Percentiles rank a stretch among this genome's conserved stretches.
phyloP scores from a whole-genome alignment of 768 basidiomycete species.

The Trametes punicea region DNA sequence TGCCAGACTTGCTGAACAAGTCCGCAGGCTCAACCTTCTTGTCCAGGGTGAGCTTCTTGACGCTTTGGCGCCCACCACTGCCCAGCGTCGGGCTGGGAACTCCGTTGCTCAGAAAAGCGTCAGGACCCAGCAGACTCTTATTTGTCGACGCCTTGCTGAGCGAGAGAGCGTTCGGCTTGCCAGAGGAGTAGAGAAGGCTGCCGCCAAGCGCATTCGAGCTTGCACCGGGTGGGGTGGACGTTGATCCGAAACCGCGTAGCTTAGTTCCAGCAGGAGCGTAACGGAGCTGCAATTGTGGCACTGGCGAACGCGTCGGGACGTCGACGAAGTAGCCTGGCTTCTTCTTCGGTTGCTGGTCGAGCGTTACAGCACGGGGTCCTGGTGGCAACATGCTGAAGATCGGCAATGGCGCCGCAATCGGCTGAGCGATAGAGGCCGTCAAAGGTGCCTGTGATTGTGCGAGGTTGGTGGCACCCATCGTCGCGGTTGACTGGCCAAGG shows the following conservation, averaged over 20 bases:
- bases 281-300: slow-evolving; percentile 61
- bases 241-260: slow-evolving; percentile 66
- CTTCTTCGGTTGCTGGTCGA: slow-evolving; percentile 67
- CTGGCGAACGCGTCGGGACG: slow-evolving; percentile 66
- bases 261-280: slow-evolving; percentile 63
- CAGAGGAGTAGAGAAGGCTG: slow-evolving; percentile 48
- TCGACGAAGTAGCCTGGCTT: slow-evolving; percentile 77
- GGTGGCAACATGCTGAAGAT: slow-evolving; percentile 75
- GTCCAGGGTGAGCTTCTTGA: slow-evolving; percentile 90
- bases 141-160: slow-evolving; percentile 43
- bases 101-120: slow-evolving; percentile 54
- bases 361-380: slow-evolving; percentile 58
- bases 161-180: slow-evolving; percentile 54
- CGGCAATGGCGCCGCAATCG: slow-evolving; percentile 67
- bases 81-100: slow-evolving; percentile 64
- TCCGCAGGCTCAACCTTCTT: slow-evolving; percentile 78
- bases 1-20: slow-evolving; percentile 42
- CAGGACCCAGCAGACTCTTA: slow-evolving; percentile 44
- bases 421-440: slow-evolving; percentile 86
- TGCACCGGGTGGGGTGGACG: slow-evolving; percentile 35
- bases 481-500: slow-evolving; percentile 26
- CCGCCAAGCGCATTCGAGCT: slow-evolving; percentile 35
- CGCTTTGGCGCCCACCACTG: slow-evolving; percentile 70
- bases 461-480: slow-evolving; percentile 41
- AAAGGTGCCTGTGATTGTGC: slow-evolving; percentile 46